phyloP scores from a whole-genome alignment of 106 monocot genomes.

The Xerophyta viscosa region DNA sequence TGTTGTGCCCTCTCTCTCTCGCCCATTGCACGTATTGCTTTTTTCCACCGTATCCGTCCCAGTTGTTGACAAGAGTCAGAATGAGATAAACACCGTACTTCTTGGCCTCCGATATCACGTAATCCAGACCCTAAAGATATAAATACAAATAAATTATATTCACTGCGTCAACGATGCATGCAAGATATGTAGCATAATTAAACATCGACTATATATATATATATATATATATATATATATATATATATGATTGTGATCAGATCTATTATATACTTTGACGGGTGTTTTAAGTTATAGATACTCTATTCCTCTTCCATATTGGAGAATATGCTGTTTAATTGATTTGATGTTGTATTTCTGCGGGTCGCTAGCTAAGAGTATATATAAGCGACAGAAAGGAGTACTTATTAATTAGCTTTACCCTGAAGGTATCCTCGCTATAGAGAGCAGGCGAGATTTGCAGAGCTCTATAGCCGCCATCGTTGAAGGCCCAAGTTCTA shows the following conservation, averaged over 20 bases:
- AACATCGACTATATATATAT: neutral
- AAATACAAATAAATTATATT: neutral
- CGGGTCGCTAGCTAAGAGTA: too few relatives aligned
- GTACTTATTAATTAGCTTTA: too few relatives aligned
- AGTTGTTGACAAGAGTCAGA: slow-evolving; percentile 10
- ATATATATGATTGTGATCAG: neutral
- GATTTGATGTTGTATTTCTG: too few relatives aligned
- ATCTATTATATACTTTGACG: too few relatives aligned
- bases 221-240: neutral
- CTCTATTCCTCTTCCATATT: too few relatives aligned
- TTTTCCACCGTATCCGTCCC: neutral
- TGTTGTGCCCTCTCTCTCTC: slow-evolving; percentile 2
- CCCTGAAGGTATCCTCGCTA: slow-evolving; percentile 2
- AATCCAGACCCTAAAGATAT: neutral
- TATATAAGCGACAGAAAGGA: too few relatives aligned
- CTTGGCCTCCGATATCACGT: slow-evolving; percentile 7
- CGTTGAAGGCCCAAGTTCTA: slow-evolving; percentile 9
- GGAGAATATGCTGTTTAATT: too few relatives aligned
- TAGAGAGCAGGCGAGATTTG: slow-evolving; percentile 6
- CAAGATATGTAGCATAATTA: neutral
- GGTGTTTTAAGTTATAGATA: too few relatives aligned
- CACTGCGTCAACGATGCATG: neutral
- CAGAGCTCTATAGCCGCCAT: slow-evolving; percentile 5
- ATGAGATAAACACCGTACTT: slow-evolving; percentile 5
- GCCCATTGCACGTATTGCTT: slow-evolving; percentile 15